These are phyloP conservation scores for Gossypium schwendimanii DNA, from an alignment of 441 rosid species.

Conservation along the genomic window DNA sequence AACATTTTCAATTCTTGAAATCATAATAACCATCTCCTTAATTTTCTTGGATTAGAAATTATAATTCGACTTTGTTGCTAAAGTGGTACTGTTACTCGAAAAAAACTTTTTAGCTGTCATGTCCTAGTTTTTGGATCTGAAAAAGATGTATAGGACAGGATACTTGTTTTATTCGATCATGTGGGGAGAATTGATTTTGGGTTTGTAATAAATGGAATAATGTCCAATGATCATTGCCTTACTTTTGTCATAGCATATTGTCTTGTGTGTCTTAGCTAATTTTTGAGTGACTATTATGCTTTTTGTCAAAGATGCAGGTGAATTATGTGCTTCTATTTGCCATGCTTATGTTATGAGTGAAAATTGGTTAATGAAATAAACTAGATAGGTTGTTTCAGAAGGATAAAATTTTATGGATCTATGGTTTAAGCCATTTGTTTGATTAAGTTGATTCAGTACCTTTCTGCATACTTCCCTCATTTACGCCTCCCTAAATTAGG, in stretches of 20 bases:
- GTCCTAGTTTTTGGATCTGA: neutral
- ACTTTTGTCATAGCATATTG: neutral
- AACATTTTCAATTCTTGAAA: neutral
- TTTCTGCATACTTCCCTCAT: neutral
- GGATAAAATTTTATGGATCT: neutral
- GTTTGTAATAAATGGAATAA: neutral
- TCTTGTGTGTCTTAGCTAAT: neutral
- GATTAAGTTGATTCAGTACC: neutral
- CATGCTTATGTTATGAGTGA: neutral
- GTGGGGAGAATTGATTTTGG: neutral
- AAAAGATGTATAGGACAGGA: neutral
- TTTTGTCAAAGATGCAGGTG: neutral
- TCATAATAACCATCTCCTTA: neutral
- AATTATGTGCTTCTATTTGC: neutral
- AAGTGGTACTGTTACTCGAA: neutral
- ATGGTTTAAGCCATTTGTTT: neutral
- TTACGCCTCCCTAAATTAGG: slow-evolving; percentile 1
- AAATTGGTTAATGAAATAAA: neutral
- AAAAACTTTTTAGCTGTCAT: neutral
- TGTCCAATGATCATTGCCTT: neutral
- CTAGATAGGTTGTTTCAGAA: neutral
- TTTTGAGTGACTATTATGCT: neutral
- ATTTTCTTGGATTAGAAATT: neutral
- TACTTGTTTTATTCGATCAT: neutral
- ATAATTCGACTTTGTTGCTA: neutral